Percentiles rank a stretch among this genome's conserved stretches.
Evolutionary conservation across 768 basidiomycete species (phyloP).

Genomic region (Phaffia australis): DNA sequence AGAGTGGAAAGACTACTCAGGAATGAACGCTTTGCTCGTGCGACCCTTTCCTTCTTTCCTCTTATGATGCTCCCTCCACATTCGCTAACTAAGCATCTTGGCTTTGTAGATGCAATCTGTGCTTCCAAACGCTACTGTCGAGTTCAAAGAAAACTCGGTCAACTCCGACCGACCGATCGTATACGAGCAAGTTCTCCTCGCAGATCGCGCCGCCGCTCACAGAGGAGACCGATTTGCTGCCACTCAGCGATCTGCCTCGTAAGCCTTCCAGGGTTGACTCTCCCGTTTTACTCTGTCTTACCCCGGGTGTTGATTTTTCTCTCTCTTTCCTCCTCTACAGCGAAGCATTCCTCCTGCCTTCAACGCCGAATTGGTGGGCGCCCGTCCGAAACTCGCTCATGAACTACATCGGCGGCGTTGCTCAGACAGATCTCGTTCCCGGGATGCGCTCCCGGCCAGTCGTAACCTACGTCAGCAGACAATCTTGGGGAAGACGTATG

Average conservation of each 20-base stretch:
- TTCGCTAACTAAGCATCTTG: not conserved
- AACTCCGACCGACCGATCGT: conserved; percentile 59
- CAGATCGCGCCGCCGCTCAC: conserved; percentile 78
- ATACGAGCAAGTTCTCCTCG: conserved; percentile 76
- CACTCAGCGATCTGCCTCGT: conserved; percentile 63
- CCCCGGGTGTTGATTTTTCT: not conserved
- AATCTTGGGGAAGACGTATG: conserved; percentile 79
- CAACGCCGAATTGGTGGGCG: conserved; percentile 73
- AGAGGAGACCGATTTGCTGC: conserved; percentile 53
- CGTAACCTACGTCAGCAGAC: conserved; percentile 84
- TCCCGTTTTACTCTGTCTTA: not conserved
- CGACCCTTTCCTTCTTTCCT: not conserved
- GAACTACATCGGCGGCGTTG: conserved; percentile 52
- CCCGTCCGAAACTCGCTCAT: conserved; percentile 59
- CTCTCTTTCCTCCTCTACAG: not conserved
- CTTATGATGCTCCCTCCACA: not conserved
- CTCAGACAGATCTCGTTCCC: conserved; percentile 23
- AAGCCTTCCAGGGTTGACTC: not conserved
- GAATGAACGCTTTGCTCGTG: conserved; percentile 53
- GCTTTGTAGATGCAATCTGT: conserved; percentile 65
- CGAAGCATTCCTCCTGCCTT: conserved; percentile 62
- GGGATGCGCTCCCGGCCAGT: conserved; percentile 45
- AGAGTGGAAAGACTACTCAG: conserved; percentile 82
- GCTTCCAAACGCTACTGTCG: conserved; percentile 69
- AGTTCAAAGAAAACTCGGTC: conserved; percentile 61